These are phyloP conservation scores for Solanum neorickii DNA, from an alignment of 257 asterid species.

Conservation along the genomic window DNA sequence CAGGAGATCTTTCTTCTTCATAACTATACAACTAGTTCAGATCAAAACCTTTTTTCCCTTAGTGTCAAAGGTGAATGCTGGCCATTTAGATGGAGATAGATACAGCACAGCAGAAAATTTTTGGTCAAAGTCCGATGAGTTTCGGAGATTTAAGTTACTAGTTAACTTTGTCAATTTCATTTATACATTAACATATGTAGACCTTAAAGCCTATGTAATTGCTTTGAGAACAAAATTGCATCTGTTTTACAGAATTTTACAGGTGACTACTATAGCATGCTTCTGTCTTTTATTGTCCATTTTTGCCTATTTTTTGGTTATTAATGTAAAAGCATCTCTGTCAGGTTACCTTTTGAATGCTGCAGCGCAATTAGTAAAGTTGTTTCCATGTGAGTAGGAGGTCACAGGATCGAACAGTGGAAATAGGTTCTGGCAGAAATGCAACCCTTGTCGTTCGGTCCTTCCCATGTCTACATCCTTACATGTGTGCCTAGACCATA, in stretches of 20 bases:
- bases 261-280: background rate
- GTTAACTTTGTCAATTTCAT: background rate
- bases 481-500: background rate
- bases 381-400: background rate
- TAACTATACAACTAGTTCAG: background rate
- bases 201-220: background rate
- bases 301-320: background rate
- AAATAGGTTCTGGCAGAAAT: background rate
- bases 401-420: background rate
- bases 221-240: background rate
- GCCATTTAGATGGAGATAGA: background rate
- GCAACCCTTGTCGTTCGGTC: background rate
- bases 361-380: background rate
- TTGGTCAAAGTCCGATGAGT: background rate
- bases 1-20: constrained; percentile 8
- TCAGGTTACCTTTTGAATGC: background rate
- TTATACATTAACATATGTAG: background rate
- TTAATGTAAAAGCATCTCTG: background rate
- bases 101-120: background rate
- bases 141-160: background rate
- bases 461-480: background rate
- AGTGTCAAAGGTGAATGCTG: background rate
- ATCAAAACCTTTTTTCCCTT: background rate
- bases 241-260: background rate
- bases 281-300: background rate